phyloP scores from a whole-genome alignment of 1,284 basidiomycete species.

The Ceratobasidium sp. region DNA sequence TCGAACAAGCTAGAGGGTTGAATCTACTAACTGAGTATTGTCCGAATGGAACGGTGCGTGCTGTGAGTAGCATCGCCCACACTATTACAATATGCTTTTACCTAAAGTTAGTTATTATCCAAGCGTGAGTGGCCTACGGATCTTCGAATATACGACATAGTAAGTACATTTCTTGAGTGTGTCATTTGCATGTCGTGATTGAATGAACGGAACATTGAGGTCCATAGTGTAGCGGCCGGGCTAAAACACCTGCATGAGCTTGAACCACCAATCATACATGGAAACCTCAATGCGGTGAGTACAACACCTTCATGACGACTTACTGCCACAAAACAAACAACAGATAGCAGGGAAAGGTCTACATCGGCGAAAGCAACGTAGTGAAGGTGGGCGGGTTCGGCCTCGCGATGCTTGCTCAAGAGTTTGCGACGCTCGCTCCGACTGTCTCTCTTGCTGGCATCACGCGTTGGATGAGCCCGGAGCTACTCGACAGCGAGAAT shows the following conservation, averaged over 20 bases:
- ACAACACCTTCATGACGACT: background rate
- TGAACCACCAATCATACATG: conserved; percentile 9
- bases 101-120: too few species aligned
- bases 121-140: background rate
- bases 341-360: background rate
- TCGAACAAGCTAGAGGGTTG: background rate
- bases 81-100: background rate
- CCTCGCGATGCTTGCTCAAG: conserved; percentile 8
- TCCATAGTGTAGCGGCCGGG: background rate
- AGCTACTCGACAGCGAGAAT: background rate
- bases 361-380: background rate
- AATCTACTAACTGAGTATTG: conserved; percentile 7
- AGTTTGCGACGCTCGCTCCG: conserved; percentile 4
- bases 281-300: background rate
- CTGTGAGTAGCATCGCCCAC: conserved; percentile 1
- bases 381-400: conserved; percentile 18
- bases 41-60: background rate
- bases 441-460: background rate
- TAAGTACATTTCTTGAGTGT: background rate
- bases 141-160: background rate
- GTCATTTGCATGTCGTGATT: background rate
- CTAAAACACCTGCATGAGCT: conserved; percentile 3
- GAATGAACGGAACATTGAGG: background rate
- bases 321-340: too few species aligned
- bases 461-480: conserved; percentile 25